Evolutionary conservation across 441 rosid species (phyloP).

Genomic region (Adansonia gregorii): DNA sequence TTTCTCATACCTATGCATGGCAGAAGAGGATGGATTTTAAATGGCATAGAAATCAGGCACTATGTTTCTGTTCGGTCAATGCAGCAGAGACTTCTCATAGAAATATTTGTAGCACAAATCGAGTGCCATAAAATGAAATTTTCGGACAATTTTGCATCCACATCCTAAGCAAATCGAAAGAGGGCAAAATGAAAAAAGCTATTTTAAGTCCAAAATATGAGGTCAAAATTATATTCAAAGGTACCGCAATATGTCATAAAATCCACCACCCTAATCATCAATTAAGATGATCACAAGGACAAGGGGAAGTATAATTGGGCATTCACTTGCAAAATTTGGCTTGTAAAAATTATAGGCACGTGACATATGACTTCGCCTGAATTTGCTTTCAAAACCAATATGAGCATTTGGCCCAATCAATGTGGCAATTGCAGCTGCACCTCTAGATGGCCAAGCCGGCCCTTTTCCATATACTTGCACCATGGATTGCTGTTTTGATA

Average conservation of each 20-base stretch:
- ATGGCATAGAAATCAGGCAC: background rate
- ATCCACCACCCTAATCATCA: background rate
- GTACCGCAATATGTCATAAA: background rate
- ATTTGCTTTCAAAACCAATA: slow-evolving; percentile 82
- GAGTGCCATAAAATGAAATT: slow-evolving; percentile 92
- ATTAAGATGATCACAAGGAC: background rate
- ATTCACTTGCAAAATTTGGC: slow-evolving; percentile 95
- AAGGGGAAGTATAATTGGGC: slow-evolving; percentile 57
- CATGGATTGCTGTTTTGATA: slow-evolving; percentile 17
- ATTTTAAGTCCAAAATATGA: background rate
- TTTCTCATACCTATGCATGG: slow-evolving; percentile 68
- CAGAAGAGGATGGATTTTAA: slow-evolving; percentile 16
- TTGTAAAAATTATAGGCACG: slow-evolving; percentile 97
- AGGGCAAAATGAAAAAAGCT: background rate
- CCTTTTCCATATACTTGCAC: slow-evolving; percentile 96
- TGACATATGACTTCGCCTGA: slow-evolving; percentile 87
- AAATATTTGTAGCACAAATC: slow-evolving; percentile 82
- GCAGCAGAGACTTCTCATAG: slow-evolving; percentile 61
- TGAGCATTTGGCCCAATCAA: slow-evolving; percentile 91
- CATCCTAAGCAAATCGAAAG: slow-evolving; percentile 52
- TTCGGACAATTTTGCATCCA: slow-evolving; percentile 97
- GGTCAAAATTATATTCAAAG: background rate
- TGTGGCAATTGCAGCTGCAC: slow-evolving; percentile 91
- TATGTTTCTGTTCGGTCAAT: background rate
- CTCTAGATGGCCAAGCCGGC: slow-evolving; percentile 93